Conservation (phyloP, 1,139 yeast species). For the Diutina mesorugosa region DNA sequence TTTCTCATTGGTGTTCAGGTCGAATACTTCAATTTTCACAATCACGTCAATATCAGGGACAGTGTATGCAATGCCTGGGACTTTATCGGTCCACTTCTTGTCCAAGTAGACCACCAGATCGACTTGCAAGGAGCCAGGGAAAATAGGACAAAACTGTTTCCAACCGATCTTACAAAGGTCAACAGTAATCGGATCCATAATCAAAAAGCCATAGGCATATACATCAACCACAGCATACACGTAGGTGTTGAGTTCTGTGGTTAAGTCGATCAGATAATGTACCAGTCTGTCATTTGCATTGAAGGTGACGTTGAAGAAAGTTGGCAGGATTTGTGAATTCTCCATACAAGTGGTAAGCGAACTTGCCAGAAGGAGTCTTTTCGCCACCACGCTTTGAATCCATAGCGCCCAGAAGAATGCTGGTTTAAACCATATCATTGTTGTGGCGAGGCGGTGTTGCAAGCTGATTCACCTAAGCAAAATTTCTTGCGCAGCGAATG, state of each 20-base stretch:
- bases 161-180: conserved; percentile 51
- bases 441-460: neutral
- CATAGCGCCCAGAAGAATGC: neutral
- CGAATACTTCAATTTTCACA: conserved; percentile 37
- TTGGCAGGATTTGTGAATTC: conserved; percentile 76
- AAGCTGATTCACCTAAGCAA: neutral
- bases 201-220: conserved; percentile 63
- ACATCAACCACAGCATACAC: conserved; percentile 50
- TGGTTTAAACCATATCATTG: neutral
- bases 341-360: conserved; percentile 93
- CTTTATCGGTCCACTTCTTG: conserved; percentile 26
- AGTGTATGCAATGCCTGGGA: conserved; percentile 61
- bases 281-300: conserved; percentile 53
- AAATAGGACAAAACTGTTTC: conserved; percentile 73
- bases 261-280: conserved; percentile 46
- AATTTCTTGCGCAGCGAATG: neutral
- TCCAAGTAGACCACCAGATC: conserved; percentile 51
- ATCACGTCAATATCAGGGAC: conserved; percentile 76
- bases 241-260: conserved; percentile 45
- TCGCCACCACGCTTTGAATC: neutral
- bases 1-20: conserved; percentile 21
- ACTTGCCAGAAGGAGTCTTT: conserved; percentile 30
- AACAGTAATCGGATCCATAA: conserved; percentile 34
- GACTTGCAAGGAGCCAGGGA: conserved; percentile 57
- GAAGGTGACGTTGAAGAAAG: conserved; percentile 60